Conservation (phyloP, 352 stramenopile species). For the Elongisporangium undulatum region DNA sequence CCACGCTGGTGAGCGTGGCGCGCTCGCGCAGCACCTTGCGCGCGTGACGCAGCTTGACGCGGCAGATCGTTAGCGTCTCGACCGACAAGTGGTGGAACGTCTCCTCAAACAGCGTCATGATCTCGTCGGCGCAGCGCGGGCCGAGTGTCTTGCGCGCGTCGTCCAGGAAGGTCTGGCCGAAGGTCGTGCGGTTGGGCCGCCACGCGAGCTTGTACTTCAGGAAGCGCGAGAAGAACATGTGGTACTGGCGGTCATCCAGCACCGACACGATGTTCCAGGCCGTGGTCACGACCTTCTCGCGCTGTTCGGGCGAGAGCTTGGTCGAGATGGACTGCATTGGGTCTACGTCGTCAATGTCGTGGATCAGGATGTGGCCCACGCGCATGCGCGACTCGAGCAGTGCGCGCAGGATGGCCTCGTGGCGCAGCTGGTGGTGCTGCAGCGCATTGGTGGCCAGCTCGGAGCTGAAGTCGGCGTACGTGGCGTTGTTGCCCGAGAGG, state of each 20-base stretch:
- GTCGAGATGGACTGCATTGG: slow-evolving; percentile 47
- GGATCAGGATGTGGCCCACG: slow-evolving; percentile 77
- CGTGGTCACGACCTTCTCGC: slow-evolving; percentile 75
- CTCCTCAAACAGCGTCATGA: slow-evolving; percentile 81
- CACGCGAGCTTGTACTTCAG: slow-evolving; percentile 86
- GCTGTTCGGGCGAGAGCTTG: slow-evolving; percentile 55
- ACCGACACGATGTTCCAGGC: slow-evolving; percentile 86
- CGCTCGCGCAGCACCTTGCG: slow-evolving; percentile 56
- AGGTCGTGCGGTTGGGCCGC: slow-evolving; percentile 71
- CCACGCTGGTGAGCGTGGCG: slow-evolving; percentile 36
- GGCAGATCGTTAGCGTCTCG: slow-evolving; percentile 83
- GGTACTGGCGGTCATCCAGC: slow-evolving; percentile 80
- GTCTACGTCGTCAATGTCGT: slow-evolving; percentile 76
- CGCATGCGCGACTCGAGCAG: slow-evolving; percentile 83
- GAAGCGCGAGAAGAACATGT: slow-evolving; percentile 86
- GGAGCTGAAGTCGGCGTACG: slow-evolving; percentile 72
- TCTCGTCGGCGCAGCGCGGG: slow-evolving; percentile 39
- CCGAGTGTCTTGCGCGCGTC: slow-evolving; percentile 69
- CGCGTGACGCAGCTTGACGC: slow-evolving; percentile 71
- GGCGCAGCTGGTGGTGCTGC: slow-evolving; percentile 78
- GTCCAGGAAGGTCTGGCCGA: slow-evolving; percentile 73
- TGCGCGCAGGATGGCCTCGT: slow-evolving; percentile 72
- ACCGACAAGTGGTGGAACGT: slow-evolving; percentile 75
- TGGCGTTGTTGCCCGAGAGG: slow-evolving; percentile 73
- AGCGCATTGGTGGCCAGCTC: slow-evolving; percentile 45